A percentile compares a stretch with the other conserved stretches of the same genome.
Conservation (phyloP, 2,329 filamentous ascomycete species). For the Xenosphaeropsis pyriputrescens region DNA sequence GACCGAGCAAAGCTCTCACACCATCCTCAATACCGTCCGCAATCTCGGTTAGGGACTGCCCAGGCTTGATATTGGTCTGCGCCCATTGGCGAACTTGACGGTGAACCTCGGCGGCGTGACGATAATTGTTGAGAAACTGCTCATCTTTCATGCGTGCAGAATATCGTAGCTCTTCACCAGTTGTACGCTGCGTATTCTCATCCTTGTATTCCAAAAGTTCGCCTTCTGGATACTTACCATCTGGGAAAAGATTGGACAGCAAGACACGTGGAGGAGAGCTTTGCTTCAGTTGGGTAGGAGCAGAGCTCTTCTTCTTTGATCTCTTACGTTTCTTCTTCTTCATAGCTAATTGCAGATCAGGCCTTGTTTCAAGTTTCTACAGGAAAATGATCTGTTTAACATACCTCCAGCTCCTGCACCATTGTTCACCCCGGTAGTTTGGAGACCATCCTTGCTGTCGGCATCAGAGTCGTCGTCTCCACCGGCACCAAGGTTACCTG, state of each 20-base stretch:
- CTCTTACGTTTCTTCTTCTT: constrained; percentile 72
- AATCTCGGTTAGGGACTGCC: constrained; percentile 29
- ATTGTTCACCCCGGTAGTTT: no score
- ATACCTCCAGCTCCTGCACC: no score
- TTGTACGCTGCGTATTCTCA: constrained; percentile 64
- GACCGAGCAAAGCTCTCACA: constrained; percentile 31
- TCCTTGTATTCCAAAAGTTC: constrained; percentile 62
- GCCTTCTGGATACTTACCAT: constrained; percentile 56
- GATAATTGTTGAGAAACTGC: constrained; percentile 35
- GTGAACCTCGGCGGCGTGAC: constrained; percentile 39
- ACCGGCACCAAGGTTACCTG: no score
- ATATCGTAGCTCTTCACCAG: constrained; percentile 68
- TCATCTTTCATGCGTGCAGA: constrained; percentile 59
- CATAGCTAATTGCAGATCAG: no score
- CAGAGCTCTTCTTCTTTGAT: constrained; percentile 52
- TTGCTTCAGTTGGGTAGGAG: constrained; percentile 35
- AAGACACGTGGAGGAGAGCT: constrained; percentile 61
- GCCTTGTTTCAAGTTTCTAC: no score
- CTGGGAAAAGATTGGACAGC: constrained; percentile 57
- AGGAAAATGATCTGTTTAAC: no score
- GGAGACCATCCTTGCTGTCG: no score
- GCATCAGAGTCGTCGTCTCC: no score
- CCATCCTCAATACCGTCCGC: constrained; percentile 38
- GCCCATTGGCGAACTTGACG: constrained; percentile 36
- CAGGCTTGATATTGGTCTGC: constrained; percentile 31